Percentiles rank a stretch among this genome's conserved stretches.
These are phyloP conservation scores for Artomyces pyxidatus DNA, from an alignment of 768 basidiomycete species.

Conservation along the genomic window DNA sequence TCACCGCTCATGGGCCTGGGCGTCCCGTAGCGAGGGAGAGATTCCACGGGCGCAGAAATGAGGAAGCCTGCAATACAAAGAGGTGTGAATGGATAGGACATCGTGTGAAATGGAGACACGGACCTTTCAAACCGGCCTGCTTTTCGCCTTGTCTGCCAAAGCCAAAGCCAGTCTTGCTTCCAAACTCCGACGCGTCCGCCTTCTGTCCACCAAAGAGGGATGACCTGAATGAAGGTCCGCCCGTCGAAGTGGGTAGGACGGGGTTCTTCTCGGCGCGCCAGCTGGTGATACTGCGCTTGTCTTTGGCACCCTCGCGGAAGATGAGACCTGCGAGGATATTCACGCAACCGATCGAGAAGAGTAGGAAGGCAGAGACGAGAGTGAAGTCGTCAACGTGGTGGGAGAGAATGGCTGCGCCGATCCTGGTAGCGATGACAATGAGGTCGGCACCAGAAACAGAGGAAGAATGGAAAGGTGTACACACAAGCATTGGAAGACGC, in stretches of 20 bases:
- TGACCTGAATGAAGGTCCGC: conserved; percentile 28
- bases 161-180: conserved; percentile 40
- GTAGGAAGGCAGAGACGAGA: conserved; percentile 85
- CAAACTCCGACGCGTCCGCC: conserved; percentile 10
- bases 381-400: conserved; percentile 78
- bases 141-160: conserved; percentile 82
- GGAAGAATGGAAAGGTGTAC: conserved; percentile 21
- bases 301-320: conserved; percentile 55
- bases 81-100: background rate
- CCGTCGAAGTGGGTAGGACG: conserved; percentile 35
- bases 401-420: conserved; percentile 48
- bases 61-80: conserved; percentile 36
- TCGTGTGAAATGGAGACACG: conserved; percentile 18
- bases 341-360: conserved; percentile 86
- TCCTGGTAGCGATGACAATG: background rate
- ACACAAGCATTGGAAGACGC: conserved; percentile 79
- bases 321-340: conserved; percentile 75
- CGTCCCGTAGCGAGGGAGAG: conserved; percentile 44
- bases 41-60: conserved; percentile 50
- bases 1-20: conserved; percentile 15
- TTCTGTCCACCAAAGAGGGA: conserved; percentile 9
- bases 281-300: conserved; percentile 52
- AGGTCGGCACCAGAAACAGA: background rate
- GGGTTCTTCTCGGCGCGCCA: conserved; percentile 51
- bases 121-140: conserved; percentile 59